phyloP scores from a whole-genome alignment of 208 protist species.

The Trypanosoma theileri region DNA sequence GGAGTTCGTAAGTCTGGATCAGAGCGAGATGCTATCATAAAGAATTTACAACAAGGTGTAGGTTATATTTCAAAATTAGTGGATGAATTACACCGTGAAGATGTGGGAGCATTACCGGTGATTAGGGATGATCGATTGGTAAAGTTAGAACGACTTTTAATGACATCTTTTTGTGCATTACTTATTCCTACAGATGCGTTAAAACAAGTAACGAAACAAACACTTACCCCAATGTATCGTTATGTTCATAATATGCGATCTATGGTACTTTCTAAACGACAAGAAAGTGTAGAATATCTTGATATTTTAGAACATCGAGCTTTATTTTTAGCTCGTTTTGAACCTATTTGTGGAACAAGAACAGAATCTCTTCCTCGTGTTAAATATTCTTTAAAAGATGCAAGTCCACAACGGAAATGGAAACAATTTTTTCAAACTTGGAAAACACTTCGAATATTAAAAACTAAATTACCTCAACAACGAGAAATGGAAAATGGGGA shows the following conservation, averaged over 20 bases:
- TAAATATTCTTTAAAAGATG: conserved; percentile 21
- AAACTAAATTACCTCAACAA: conserved; percentile 67
- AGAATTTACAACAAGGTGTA: conserved; percentile 81
- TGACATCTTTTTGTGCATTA: conserved; percentile 82
- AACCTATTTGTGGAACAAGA: conserved; percentile 43
- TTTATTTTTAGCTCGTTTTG: conserved; percentile 79
- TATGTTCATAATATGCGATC: conserved; percentile 73
- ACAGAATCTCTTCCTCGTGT: conserved; percentile 6
- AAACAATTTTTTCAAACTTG: conserved; percentile 80
- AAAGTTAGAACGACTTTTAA: conserved; percentile 75
- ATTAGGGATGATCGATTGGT: conserved; percentile 69
- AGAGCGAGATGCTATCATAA: conserved; percentile 78
- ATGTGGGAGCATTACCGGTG: conserved; percentile 65
- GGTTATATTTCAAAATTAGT: conserved; percentile 66
- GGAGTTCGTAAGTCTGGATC: conserved; percentile 57
- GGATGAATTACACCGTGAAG: conserved; percentile 69
- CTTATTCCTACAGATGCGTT: conserved; percentile 61
- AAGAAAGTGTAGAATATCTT: conserved; percentile 61
- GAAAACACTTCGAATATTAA: conserved; percentile 71
- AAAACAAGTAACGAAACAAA: conserved; percentile 37
- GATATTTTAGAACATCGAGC: conserved; percentile 59
- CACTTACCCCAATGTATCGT: conserved; percentile 51
- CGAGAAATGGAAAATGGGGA: conserved; percentile 44
- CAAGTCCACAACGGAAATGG: conserved; percentile 65
- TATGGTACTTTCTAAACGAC: conserved; percentile 78